Conservation (phyloP, 192 early-diverging fungal species). For the Lunasporangiospora selenospora region DNA sequence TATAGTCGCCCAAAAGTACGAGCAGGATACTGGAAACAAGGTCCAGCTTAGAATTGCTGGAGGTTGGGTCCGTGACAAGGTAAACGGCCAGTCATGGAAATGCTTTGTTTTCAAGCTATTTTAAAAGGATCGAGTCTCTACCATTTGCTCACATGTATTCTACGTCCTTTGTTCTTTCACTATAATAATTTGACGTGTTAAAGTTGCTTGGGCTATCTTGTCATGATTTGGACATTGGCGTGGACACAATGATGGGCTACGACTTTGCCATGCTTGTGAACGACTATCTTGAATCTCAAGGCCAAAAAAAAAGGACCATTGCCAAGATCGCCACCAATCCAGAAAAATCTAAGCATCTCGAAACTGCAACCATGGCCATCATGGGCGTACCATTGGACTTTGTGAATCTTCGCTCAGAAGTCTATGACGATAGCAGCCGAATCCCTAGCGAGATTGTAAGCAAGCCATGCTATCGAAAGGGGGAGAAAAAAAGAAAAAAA, state of each 20-base stretch:
- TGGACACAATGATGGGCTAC: constrained; percentile 92
- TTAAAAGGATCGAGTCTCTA: too few relatives aligned
- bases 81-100: too few relatives aligned
- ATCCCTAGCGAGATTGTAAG: constrained; percentile 75
- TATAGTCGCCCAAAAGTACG: constrained; percentile 58
- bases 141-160: too few relatives aligned
- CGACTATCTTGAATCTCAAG: constrained; percentile 56
- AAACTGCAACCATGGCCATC: constrained; percentile 92
- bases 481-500: too few relatives aligned
- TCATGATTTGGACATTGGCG: constrained; percentile 94
- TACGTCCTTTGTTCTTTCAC: too few relatives aligned
- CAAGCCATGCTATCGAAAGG: neutral
- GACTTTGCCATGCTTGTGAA: constrained; percentile 86
- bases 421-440: constrained; percentile 81
- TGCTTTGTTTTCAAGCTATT: too few relatives aligned
- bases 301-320: constrained; percentile 55
- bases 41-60: constrained; percentile 90
- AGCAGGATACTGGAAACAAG: constrained; percentile 53
- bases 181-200: too few relatives aligned
- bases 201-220: constrained; percentile 85
- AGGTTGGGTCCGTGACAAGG: constrained; percentile 99
- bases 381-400: constrained; percentile 88
- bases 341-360: constrained; percentile 96
- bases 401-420: constrained; percentile 93
- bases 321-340: constrained; percentile 93